Evolutionary conservation across 495 filamentous ascomycete genomes (phyloP).

Genomic region (Xanthoparmelia taractica): DNA sequence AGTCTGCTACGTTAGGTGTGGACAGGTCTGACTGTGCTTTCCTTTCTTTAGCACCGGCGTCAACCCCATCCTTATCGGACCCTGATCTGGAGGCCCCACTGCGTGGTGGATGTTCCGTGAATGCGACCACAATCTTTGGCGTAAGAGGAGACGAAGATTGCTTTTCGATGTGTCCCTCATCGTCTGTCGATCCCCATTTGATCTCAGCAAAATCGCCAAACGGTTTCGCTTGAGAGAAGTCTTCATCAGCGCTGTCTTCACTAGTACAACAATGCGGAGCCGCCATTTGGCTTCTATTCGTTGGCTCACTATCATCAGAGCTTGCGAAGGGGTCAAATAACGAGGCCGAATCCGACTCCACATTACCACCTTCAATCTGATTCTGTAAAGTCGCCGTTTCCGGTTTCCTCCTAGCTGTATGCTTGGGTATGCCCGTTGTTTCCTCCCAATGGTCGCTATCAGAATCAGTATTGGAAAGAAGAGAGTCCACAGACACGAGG

Average conservation of each 20-base stretch:
- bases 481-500: neutral
- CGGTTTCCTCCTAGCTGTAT: neutral
- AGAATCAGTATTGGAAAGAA: conserved; percentile 1
- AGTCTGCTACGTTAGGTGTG: neutral
- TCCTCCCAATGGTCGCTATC: neutral
- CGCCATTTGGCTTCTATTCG: neutral
- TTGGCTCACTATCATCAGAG: neutral
- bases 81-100: neutral
- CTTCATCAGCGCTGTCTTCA: neutral
- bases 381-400: neutral
- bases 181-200: neutral
- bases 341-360: neutral
- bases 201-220: neutral
- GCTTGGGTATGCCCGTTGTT: neutral
- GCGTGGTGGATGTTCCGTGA: neutral
- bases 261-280: neutral
- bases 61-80: neutral
- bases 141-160: neutral
- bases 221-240: neutral
- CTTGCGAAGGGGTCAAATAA: neutral
- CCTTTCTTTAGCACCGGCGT: neutral
- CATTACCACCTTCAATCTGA: neutral
- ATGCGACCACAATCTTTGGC: neutral
- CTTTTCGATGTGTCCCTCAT: neutral
- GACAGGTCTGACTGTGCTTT: neutral